These are phyloP conservation scores for Phlebiopsis gigantea DNA, from an alignment of 768 basidiomycete species.

Conservation along the genomic window DNA sequence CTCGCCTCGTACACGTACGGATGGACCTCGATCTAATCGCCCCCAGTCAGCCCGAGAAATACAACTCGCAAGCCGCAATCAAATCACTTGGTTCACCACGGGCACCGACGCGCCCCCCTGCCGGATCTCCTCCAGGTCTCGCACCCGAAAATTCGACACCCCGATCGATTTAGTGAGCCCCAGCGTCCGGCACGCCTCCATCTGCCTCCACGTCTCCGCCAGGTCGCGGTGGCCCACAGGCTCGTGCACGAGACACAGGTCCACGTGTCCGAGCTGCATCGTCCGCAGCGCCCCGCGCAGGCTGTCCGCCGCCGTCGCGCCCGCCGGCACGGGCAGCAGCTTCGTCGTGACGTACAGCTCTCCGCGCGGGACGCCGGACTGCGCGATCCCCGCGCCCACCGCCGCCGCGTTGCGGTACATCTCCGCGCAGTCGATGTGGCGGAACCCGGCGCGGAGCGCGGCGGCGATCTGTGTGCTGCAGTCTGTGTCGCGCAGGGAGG, in stretches of 20 bases:
- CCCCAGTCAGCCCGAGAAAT: neutral
- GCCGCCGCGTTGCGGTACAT: conserved; percentile 33
- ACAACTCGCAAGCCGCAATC: neutral
- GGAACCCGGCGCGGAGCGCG: conserved; percentile 27
- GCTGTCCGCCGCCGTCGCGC: conserved; percentile 30
- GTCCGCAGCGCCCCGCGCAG: conserved; percentile 36
- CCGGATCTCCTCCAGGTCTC: conserved; percentile 39
- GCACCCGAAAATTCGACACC: conserved; percentile 47
- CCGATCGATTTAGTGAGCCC: conserved; percentile 40
- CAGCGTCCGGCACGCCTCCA: conserved; percentile 38
- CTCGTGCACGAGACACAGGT: conserved; percentile 43
- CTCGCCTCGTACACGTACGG: conserved; percentile 45
- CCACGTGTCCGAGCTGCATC: conserved; percentile 35
- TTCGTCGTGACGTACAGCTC: conserved; percentile 43
- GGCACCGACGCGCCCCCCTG: conserved; percentile 39
- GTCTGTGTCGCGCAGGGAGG: conserved; percentile 27
- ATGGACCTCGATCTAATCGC: conserved; percentile 43
- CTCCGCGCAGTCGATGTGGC: conserved; percentile 37
- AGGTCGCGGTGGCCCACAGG: conserved; percentile 23
- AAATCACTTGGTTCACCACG: conserved; percentile 45
- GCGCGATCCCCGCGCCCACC: conserved; percentile 29
- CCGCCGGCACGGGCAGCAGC: conserved; percentile 25
- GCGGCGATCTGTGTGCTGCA: conserved; percentile 22
- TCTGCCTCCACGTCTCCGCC: conserved; percentile 35
- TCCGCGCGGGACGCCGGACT: conserved; percentile 29